Evolutionary conservation across 495 filamentous ascomycete species (phyloP), one percentile per base, ranked within the genome.

Genomic region (Penicillium lividum): DNA sequence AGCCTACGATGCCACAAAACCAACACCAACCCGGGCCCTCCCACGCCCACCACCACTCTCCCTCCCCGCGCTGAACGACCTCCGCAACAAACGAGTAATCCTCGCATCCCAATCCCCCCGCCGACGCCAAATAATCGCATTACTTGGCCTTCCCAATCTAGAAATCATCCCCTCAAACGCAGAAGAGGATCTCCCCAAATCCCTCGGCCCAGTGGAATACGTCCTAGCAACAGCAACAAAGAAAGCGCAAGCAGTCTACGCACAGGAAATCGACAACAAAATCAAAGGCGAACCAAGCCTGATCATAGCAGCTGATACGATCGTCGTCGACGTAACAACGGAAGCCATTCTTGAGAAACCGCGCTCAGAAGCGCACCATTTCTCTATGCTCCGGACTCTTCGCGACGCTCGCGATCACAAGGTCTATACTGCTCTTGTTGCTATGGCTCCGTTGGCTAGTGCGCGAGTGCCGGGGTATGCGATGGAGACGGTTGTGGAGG

Each of bases 281-380:
- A 65, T 61, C 16, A 74, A 73, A 53, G 83, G 83, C 51, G 94
- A 97, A 60, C 93, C 92, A 0, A 89, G 82, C 9, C 77, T 98
- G 0, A 89, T 98, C 38, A 82, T 98, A 28, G 90, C 92, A 2
- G 94, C 94, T 1, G 94, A 98, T 68, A 98, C 94, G 2, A 78
- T 98, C 29, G 89, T 98, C 62, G 90, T 93, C 8, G 87, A 87
- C 31, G 53, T 62, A 0, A 25, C 51, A 0, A 64, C 73, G 0
- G 94, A 92, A 0, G 68, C 79, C 54, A 89, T 98, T 38, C 77
- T 98, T 27, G 94, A 98, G 82, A 98, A 98, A 73, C 94, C 94
- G 29, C 72, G 84, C 38, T 86, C 73, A 27, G 88, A 93, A 71
- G 80, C 79, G n/a, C 86, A 92, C 42, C 94, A 98, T 70, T 70